Conservation (phyloP, 1,284 basidiomycete species). For the Irpex sp. region DNA sequence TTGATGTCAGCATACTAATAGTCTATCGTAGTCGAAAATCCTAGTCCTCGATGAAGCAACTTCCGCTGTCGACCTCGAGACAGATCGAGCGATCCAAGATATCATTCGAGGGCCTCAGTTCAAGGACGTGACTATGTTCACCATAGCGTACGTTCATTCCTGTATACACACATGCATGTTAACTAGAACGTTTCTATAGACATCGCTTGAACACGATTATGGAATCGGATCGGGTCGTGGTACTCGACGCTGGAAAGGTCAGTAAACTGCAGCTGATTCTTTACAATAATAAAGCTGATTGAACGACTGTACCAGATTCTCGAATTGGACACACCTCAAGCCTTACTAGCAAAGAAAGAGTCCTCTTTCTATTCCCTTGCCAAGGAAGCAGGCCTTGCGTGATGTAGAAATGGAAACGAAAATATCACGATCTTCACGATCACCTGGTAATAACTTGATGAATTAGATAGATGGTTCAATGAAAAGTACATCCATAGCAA, state of each 20-base stretch:
- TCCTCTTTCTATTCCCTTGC: constrained; percentile 56
- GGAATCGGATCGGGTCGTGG: constrained; percentile 81
- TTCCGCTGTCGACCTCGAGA: constrained; percentile 86
- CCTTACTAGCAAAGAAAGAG: constrained; percentile 52
- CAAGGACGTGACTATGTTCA: constrained; percentile 73
- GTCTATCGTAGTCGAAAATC: constrained; percentile 61
- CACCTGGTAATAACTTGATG: background rate
- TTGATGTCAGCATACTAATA: background rate
- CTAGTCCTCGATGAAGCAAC: constrained; percentile 90
- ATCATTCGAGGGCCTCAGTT: constrained; percentile 76
- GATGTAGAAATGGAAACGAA: constrained; percentile 11
- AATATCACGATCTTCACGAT: background rate
- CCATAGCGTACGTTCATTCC: constrained; percentile 64
- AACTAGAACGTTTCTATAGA: constrained; percentile 33
- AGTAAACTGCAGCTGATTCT: constrained; percentile 7
- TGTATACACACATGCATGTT: background rate
- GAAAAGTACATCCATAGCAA: no score
- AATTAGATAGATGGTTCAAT: no score
- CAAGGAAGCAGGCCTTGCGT: constrained; percentile 50
- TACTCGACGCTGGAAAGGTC: constrained; percentile 77
- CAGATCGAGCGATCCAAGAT: constrained; percentile 81
- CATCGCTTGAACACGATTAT: constrained; percentile 92
- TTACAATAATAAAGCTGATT: constrained; percentile 6
- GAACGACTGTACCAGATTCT: constrained; percentile 37
- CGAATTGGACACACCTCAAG: constrained; percentile 72